phyloP scores from a whole-genome alignment of 108 stramenopile genomes.

The Nannochloropsis gaditana region DNA sequence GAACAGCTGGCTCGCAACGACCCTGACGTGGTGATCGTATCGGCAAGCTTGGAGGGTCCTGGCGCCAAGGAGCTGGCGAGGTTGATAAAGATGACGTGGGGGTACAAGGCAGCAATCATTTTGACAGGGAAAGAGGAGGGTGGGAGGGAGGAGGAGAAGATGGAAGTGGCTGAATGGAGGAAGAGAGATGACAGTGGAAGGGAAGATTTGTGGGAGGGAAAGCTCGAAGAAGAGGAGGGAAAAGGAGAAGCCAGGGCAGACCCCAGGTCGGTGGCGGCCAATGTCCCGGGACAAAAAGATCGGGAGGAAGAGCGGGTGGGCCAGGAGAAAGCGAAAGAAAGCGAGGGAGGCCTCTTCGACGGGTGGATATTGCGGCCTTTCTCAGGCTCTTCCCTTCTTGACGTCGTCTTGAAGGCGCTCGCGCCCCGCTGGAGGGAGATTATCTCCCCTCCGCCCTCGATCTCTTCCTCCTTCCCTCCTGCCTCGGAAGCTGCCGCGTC shows the following conservation, averaged over 20 bases:
- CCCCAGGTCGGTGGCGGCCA: too few species aligned
- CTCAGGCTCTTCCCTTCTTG: not conserved
- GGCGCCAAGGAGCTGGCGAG: not conserved
- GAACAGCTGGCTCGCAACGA: not conserved
- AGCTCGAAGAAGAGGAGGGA: not conserved
- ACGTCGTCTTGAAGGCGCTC: not conserved
- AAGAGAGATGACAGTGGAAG: not conserved
- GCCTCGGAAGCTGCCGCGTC: not conserved
- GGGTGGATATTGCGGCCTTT: not conserved
- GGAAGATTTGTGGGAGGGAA: not conserved
- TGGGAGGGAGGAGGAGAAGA: not conserved
- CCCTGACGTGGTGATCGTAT: not conserved
- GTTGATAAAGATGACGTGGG: not conserved
- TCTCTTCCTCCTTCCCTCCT: not conserved
- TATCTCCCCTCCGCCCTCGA: not conserved
- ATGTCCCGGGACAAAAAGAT: too few species aligned
- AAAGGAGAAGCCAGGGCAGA: not conserved
- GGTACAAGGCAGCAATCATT: not conserved
- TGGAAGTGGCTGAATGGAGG: too few species aligned
- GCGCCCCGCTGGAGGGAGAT: not conserved
- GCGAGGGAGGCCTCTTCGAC: not conserved
- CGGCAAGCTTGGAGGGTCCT: not conserved
- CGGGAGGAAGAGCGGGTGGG: too few species aligned
- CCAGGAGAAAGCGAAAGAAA: not conserved
- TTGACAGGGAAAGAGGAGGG: not conserved